phyloP scores from a whole-genome alignment of 805 yeast species.

The Barnettozyma populi region DNA sequence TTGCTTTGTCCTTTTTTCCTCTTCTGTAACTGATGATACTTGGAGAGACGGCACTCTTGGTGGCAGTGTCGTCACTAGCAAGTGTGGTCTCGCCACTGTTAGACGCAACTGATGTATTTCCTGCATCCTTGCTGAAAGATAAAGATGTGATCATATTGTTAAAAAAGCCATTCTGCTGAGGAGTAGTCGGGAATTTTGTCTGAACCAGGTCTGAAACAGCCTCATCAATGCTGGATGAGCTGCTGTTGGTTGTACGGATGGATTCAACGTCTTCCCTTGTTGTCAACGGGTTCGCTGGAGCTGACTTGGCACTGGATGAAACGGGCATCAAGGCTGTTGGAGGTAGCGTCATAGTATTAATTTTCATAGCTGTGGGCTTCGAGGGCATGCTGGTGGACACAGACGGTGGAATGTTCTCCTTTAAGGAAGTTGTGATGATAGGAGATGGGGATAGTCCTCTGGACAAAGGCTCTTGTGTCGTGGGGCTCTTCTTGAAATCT shows the following conservation, averaged over 20 bases:
- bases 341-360: neutral
- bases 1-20: constrained; percentile 8
- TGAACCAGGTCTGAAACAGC: constrained; percentile 14
- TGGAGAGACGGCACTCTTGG: constrained; percentile 15
- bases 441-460: neutral
- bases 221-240: constrained; percentile 20
- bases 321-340: neutral
- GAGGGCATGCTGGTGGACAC: constrained; percentile 8
- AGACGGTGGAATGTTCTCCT: neutral
- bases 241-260: constrained; percentile 8
- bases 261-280: constrained; percentile 45
- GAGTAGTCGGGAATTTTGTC: constrained; percentile 15
- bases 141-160: constrained; percentile 20
- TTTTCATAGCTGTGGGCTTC: constrained; percentile 3
- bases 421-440: neutral
- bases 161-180: constrained; percentile 16
- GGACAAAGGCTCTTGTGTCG: neutral
- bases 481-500: neutral
- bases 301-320: constrained; percentile 28
- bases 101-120: neutral
- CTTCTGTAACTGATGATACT: constrained; percentile 24
- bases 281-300: constrained; percentile 49
- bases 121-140: constrained; percentile 9
- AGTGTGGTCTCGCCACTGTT: constrained; percentile 3
- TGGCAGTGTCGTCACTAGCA: neutral